phyloP scores from a whole-genome alignment of 2,329 filamentous ascomycete genomes.

The Penicillium sp. region DNA sequence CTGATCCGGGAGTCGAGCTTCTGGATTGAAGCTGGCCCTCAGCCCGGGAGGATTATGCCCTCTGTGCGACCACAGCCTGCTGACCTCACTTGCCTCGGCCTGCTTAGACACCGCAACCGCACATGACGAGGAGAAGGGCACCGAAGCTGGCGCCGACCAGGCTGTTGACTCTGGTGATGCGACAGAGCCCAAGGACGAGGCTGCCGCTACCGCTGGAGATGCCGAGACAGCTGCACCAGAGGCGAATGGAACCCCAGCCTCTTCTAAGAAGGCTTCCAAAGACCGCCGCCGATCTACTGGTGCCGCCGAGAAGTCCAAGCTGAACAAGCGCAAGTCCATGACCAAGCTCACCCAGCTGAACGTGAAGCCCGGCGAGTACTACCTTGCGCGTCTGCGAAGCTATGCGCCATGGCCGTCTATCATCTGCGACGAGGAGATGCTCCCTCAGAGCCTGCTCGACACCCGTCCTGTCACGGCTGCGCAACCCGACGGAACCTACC shows the following conservation, averaged over 20 bases:
- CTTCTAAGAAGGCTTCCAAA: conserved; percentile 56
- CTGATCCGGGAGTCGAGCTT: background rate
- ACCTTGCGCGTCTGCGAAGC: conserved; percentile 90
- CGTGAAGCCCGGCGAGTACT: conserved; percentile 88
- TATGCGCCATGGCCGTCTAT: conserved; percentile 94
- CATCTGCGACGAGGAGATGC: conserved; percentile 91
- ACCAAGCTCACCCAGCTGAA: conserved; percentile 72
- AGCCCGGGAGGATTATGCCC: conserved; percentile 1
- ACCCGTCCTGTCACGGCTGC: conserved; percentile 82
- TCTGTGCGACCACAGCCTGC: conserved; percentile 27
- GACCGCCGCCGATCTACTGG: conserved; percentile 72
- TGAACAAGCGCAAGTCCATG: conserved; percentile 83
- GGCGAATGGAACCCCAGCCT: conserved; percentile 54
- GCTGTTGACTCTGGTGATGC: conserved; percentile 28
- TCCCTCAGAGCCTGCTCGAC: conserved; percentile 75
- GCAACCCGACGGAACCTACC: conserved; percentile 80
- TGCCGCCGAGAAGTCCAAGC: conserved; percentile 69
- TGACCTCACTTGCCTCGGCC: conserved; percentile 18
- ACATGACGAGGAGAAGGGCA: conserved; percentile 35
- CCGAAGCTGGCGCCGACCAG: conserved; percentile 36
- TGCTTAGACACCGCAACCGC: conserved; percentile 23
- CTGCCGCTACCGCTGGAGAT: conserved; percentile 30
- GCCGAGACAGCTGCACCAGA: conserved; percentile 37
- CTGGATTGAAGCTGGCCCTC: conserved; percentile 1
- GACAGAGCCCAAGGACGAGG: conserved; percentile 32